Conservation (phyloP, 495 filamentous ascomycete genomes). For the Podospora sp. region DNA sequence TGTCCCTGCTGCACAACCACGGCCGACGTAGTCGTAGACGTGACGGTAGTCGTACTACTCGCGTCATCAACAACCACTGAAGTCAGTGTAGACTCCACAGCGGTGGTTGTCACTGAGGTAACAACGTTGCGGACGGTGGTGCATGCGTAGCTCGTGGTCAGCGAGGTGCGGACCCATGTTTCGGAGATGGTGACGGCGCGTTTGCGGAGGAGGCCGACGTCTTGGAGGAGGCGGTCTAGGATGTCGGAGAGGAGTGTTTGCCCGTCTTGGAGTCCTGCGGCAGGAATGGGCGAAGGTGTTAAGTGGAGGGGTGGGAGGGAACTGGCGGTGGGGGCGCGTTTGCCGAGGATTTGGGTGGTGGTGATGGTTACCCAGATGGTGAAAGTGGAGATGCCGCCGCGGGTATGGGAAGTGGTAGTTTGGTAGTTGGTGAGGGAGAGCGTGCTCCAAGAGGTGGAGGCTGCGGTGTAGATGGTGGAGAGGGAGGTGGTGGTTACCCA, state of each 20-base stretch:
- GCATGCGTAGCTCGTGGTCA: conserved; percentile 4
- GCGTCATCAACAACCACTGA: conserved; percentile 15
- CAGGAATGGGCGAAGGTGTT: background rate
- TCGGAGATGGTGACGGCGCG: conserved; percentile 30
- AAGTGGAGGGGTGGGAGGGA: background rate
- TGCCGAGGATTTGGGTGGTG: conserved; percentile 2
- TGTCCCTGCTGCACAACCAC: conserved; percentile 2
- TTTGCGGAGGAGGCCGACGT: conserved; percentile 34
- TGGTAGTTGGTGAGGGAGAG: conserved; percentile 1
- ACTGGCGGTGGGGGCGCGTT: background rate
- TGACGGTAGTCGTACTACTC: conserved; percentile 14
- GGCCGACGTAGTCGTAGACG: conserved; percentile 13
- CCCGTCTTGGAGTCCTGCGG: too few relatives aligned
- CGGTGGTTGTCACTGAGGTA: conserved; percentile 15
- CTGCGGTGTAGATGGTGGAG: conserved; percentile 14
- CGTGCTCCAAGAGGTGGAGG: conserved; percentile 5
- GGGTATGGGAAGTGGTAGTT: background rate
- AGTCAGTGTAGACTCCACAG: conserved; percentile 15
- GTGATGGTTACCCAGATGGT: conserved; percentile 22
- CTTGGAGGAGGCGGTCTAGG: background rate
- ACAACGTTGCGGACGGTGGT: conserved; percentile 6
- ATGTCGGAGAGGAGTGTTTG: conserved; percentile 2
- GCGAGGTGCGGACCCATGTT: conserved; percentile 8
- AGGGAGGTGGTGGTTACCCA: conserved; percentile 5
- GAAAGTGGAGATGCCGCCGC: conserved; percentile 13